Base-by-base conservation (phyloP, 305 asterid genomes). In the Solanum aculeatissimum region DNA sequence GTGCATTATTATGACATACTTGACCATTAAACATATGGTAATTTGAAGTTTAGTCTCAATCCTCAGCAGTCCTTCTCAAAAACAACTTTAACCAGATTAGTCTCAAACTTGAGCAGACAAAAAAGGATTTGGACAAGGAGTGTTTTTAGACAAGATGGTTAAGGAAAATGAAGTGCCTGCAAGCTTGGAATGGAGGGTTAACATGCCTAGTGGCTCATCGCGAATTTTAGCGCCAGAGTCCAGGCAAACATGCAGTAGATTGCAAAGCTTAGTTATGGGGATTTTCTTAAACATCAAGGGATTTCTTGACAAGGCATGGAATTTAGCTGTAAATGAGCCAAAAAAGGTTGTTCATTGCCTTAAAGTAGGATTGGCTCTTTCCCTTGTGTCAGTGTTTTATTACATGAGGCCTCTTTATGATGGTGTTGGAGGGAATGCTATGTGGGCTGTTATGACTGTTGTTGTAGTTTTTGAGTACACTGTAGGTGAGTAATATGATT, bases 301-400 rank as follows among this genome's bases (percentile, higher is more conserved):
- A 2, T 93, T 95, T 86, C 29, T 95, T 16, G 84, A 86, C 35
- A 90, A 81, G 83, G 97, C 97, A 38, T 92, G 97, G 97, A 87
- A 29, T 32, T 19, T 93, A 65, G 97, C 86, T 11, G 89, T 75
- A 55, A 86, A 86, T 42, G 97, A 95, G 81, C 98, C 98, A 19
- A 92, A 91, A 89, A 94, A 94, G 77, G 75, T 88, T 2, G 86
- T 94, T 69, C 97, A 94, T 89, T 89, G 95, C 77, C 70, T 93
- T 23, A 94, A 94, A 85, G 97, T 94, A 19, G 97, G 97, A 21
- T 9, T 92, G 91, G 97, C 98, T 51, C 95, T 94, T 11, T 88
- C 91, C 16, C 82, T 93, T 13, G 97, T 94, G 55, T 94, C 98
- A 15, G 81, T 93, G 42, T 93, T 93, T 72, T 93, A 93, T 83